Evolutionary conservation across 192 early-diverging fungal species (phyloP), one percentile per base, ranked within the genome.

Genomic region (Blastocladiella britannica): DNA sequence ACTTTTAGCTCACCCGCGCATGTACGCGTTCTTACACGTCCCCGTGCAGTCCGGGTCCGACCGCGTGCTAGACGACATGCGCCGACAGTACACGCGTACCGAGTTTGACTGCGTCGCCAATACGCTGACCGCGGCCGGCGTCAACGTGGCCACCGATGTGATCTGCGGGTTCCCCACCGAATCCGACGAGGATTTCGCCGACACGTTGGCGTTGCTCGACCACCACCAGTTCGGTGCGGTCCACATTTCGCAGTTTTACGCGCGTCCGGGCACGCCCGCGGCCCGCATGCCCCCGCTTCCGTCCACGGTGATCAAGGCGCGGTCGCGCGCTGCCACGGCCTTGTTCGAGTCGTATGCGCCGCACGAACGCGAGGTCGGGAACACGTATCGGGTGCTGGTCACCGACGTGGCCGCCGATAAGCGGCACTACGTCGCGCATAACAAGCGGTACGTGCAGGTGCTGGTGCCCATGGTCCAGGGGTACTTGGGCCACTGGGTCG

Each of bases 151-250:
- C 26, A 78, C 76, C 18, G 62, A 78, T 52, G 55, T 78, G n/a
- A 78, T 78, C 24, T 78, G 76, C 53, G 76, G 77, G 29, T 79
- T 76, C 57, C 77, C 77, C 12, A 73, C 73, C 0, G 77, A 79
- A 60, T 62, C 63, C 7, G 68, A 65, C 27, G 65, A 61, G 26
- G 76, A 79, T 55, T 75, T 70, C 63, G 71, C 65, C 9, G 67
- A 69, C 53, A 79, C 76, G 0, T 52, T 79, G 62, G 51, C 28
- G 26, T 58, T 79, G 6, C 28, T 79, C 4, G n/a, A 47, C 28
- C 51, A 66, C 28, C 71, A 69, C 53, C 30, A 58, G 28, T 78
- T 78, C 56, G 60, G 63, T 43, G 73, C 79, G 4, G 54, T 75
- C n/a, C 77, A 79, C 55, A 79, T 79, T 25, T 72, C 69, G 22